Conservation (phyloP, 257 asterid species). For the Ilex asprella region DNA sequence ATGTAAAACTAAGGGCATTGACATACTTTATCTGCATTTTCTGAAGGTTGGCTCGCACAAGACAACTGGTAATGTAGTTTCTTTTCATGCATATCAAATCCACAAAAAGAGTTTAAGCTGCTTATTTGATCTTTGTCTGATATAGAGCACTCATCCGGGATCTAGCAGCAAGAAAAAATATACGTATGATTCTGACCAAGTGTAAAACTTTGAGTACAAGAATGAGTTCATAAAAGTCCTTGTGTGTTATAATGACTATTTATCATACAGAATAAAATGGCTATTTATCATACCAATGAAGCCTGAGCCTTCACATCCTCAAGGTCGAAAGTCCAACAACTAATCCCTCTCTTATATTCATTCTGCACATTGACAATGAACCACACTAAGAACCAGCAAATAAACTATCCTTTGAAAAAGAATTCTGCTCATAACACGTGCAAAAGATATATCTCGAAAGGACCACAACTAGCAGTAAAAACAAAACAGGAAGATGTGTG, state of each 20-base stretch:
- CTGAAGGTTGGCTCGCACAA: conserved; percentile 65
- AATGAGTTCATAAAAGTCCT: no score
- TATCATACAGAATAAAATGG: not conserved
- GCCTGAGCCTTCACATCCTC: conserved; percentile 86
- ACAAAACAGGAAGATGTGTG: no score
- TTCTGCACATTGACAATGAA: conserved; percentile 33
- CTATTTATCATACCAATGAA: conserved; percentile 47
- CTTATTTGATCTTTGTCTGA: conserved; percentile 48
- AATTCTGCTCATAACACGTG: not conserved
- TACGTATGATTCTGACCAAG: not conserved
- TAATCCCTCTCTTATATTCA: conserved; percentile 78
- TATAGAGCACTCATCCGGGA: conserved; percentile 68
- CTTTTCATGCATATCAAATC: conserved; percentile 9
- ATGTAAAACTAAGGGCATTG: conserved; percentile 2
- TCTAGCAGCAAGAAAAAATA: conserved; percentile 31
- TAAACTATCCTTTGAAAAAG: not conserved
- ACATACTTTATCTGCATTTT: conserved; percentile 64
- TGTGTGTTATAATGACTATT: no score
- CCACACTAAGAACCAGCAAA: conserved; percentile 1
- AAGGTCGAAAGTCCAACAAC: conserved; percentile 73
- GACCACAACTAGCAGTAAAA: not conserved
- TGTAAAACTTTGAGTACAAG: not conserved
- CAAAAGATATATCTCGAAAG: no score
- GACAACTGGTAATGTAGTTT: conserved; percentile 58
- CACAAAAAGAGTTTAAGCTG: conserved; percentile 20